Evolutionary conservation across 805 yeast species (phyloP).

Genomic region (Isabelozyma gotoi): DNA sequence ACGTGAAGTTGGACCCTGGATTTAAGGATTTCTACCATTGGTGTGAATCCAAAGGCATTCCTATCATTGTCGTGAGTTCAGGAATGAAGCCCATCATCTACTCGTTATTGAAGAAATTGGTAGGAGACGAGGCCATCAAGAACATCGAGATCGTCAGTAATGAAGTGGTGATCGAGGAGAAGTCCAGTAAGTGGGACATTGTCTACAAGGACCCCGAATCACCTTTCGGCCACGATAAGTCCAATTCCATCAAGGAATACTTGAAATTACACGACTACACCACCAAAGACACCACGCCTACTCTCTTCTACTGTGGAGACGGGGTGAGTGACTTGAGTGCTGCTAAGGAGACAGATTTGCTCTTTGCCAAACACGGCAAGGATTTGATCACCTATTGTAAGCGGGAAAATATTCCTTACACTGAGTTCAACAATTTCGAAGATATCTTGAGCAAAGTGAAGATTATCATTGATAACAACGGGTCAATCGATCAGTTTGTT

Average conservation of each 20-base stretch:
- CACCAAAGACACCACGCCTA: conserved; percentile 45
- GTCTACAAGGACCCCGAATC: conserved; percentile 78
- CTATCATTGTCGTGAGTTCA: conserved; percentile 82
- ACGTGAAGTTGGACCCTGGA: conserved; percentile 85
- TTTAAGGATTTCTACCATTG: conserved; percentile 79
- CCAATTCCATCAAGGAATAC: conserved; percentile 66
- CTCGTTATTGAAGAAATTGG: conserved; percentile 69
- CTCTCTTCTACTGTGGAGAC: conserved; percentile 91
- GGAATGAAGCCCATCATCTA: conserved; percentile 94
- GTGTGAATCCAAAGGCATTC: conserved; percentile 70
- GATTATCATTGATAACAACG: conserved; percentile 45
- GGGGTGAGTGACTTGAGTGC: conserved; percentile 96
- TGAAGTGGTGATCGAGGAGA: conserved; percentile 56
- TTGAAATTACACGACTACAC: conserved; percentile 28
- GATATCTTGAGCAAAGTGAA: conserved; percentile 70
- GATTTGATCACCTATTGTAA: conserved; percentile 86
- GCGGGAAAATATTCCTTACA: conserved; percentile 77
- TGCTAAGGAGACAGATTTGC: conserved; percentile 88
- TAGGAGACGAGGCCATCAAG: conserved; percentile 72
- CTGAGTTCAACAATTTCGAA: conserved; percentile 72
- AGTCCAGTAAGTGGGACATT: conserved; percentile 74
- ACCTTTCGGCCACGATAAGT: conserved; percentile 92
- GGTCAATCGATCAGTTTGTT: conserved; percentile 18
- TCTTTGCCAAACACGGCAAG: conserved; percentile 91
- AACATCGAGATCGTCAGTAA: conserved; percentile 82